Conservation (phyloP, 441 rosid genomes). For the Gossypium gossypioides region DNA sequence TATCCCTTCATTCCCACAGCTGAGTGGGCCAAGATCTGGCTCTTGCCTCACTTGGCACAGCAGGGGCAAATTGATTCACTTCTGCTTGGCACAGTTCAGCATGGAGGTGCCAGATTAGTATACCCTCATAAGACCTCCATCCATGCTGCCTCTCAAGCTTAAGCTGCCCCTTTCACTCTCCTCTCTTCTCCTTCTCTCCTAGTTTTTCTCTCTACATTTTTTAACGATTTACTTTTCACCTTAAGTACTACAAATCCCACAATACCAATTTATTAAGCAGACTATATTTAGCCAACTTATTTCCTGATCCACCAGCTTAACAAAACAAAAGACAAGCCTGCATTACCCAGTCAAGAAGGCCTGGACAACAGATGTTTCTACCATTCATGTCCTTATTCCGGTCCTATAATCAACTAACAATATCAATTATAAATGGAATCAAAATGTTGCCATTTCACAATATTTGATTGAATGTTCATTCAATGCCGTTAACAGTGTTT, state of each 20-base stretch:
- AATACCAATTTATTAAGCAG: not conserved
- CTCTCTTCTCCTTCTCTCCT: not conserved
- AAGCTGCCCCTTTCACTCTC: not conserved
- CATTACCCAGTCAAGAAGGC: not conserved
- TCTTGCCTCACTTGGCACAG: not conserved
- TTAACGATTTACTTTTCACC: not conserved
- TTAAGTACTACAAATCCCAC: not conserved
- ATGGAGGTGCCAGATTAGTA: not conserved
- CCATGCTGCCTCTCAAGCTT: not conserved
- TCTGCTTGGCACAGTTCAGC: not conserved
- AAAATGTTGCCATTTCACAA: not conserved
- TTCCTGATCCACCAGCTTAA: not conserved
- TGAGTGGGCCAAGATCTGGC: not conserved
- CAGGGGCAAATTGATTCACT: not conserved
- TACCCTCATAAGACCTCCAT: not conserved
- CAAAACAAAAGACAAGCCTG: not conserved
- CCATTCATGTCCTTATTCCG: not conserved
- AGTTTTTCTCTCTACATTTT: not conserved
- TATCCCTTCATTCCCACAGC: not conserved
- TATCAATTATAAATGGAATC: not conserved
- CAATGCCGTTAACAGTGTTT: not conserved
- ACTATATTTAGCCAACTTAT: not conserved
- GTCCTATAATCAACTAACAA: not conserved
- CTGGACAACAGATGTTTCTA: not conserved
- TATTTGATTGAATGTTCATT: not conserved